Evolutionary conservation across 2,329 filamentous ascomycete species (phyloP).

Genomic region (Nemania sp.): DNA sequence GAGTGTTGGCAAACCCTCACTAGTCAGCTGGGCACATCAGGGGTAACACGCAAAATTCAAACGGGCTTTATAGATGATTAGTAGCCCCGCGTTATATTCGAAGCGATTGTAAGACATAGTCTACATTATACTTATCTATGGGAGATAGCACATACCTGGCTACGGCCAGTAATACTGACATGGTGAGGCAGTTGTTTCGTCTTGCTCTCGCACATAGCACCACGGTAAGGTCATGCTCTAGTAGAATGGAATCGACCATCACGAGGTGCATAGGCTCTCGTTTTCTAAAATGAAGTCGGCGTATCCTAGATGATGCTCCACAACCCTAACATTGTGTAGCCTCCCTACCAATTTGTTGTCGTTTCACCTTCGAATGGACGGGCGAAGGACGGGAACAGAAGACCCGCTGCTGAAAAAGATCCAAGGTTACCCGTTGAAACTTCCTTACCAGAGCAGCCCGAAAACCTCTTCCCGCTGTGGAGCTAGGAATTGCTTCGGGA

Average conservation of each 20-base stretch:
- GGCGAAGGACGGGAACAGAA: neutral
- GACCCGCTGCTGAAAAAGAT: conserved; percentile 8
- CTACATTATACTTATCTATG: conserved; percentile 34
- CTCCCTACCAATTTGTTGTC: conserved; percentile 7
- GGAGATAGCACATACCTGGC: conserved; percentile 40
- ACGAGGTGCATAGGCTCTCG: conserved; percentile 6
- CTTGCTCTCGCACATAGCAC: conserved; percentile 8
- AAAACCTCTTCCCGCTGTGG: neutral
- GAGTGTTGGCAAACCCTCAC: conserved; percentile 37
- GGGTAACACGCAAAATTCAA: conserved; percentile 38
- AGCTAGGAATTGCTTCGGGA: neutral
- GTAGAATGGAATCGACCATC: conserved; percentile 8
- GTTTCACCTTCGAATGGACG: conserved; percentile 20
- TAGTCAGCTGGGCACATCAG: conserved; percentile 37
- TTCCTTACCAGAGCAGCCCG: neutral
- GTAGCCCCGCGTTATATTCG: conserved; percentile 44
- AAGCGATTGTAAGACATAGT: conserved; percentile 37
- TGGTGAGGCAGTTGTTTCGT: conserved; percentile 6
- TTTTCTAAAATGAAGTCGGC: neutral
- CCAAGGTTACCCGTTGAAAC: neutral
- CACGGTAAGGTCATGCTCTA: neutral
- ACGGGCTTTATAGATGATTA: conserved; percentile 40
- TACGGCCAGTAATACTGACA: neutral
- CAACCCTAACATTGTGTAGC: neutral
- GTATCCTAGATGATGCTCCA: conserved; percentile 1